These are phyloP conservation scores for Rhizopogon vinicolor DNA, from an alignment of 768 basidiomycete species.

Conservation along the genomic window DNA sequence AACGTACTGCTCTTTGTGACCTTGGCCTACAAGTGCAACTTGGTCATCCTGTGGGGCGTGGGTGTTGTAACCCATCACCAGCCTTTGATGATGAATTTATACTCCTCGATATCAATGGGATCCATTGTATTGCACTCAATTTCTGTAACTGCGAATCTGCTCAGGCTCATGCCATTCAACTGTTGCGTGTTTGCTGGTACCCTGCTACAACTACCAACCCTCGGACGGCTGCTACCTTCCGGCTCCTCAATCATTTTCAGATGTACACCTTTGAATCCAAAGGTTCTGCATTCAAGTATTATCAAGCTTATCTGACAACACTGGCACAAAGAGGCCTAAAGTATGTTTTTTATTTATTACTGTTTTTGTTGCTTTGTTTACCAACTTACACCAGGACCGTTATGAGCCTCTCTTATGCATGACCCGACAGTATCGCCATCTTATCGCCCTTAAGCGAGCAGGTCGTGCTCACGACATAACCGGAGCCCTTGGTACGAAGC, in stretches of 20 bases:
- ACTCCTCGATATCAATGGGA: slow-evolving; percentile 17
- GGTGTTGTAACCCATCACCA: slow-evolving; percentile 8
- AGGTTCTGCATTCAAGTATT: slow-evolving; percentile 22
- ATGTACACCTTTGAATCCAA: slow-evolving; percentile 26
- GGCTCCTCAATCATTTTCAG: slow-evolving; percentile 20
- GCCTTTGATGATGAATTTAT: slow-evolving; percentile 11
- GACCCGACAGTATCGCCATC: neutral
- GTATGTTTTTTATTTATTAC: neutral
- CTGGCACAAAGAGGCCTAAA: slow-evolving; percentile 9
- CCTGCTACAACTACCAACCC: slow-evolving; percentile 5
- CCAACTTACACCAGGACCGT: neutral
- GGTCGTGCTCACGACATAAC: neutral
- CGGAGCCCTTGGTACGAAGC: neutral
- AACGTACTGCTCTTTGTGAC: slow-evolving; percentile 2
- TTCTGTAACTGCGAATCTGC: slow-evolving; percentile 11
- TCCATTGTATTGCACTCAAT: slow-evolving; percentile 16
- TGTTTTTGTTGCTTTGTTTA: neutral
- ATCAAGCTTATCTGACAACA: slow-evolving; percentile 24
- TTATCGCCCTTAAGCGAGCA: neutral
- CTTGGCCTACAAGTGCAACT: slow-evolving; percentile 18
- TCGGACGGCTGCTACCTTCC: slow-evolving; percentile 1
- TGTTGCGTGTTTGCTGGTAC: slow-evolving; percentile 7
- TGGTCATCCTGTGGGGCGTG: slow-evolving; percentile 11
- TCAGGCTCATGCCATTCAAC: slow-evolving; percentile 5
- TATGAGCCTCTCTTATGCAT: neutral